Percentiles rank a stretch among this genome's conserved stretches.
These are phyloP conservation scores for Triticum timopheevii DNA, from an alignment of 176 grass and related monocot species.

Conservation along the genomic window DNA sequence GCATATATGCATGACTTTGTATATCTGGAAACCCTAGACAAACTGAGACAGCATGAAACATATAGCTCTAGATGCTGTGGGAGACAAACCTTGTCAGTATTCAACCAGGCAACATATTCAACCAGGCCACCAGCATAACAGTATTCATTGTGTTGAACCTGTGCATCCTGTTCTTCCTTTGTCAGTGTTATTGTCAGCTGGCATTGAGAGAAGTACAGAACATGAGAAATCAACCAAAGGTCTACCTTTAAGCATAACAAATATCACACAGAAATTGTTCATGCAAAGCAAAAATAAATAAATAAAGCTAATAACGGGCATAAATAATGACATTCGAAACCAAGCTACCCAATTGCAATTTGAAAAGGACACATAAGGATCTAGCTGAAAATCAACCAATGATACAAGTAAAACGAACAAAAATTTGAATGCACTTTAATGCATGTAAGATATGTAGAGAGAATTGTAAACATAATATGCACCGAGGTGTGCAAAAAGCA, in stretches of 20 bases:
- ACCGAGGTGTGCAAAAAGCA: neutral
- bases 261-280: neutral
- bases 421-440: neutral
- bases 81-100: constrained; percentile 82
- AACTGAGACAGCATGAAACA: constrained; percentile 15
- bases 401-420: neutral
- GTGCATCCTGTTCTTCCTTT: constrained; percentile 62
- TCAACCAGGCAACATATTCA: constrained; percentile 98
- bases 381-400: neutral
- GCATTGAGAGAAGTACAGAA: constrained; percentile 28
- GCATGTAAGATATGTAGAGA: neutral
- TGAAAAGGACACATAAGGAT: neutral
- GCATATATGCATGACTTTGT: neutral
- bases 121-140: constrained; percentile 90
- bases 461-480: neutral
- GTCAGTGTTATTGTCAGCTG: constrained; percentile 89
- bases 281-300: constrained; percentile 7
- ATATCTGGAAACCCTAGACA: neutral
- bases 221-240: constrained; percentile 14
- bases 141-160: constrained; percentile 76
- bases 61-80: constrained; percentile 9
- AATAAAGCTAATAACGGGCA: neutral
- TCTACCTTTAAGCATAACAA: constrained; percentile 15
- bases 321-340: constrained; percentile 23
- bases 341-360: neutral